Evolutionary conservation across 805 yeast genomes (phyloP).

Genomic region (Suhomyces vadensis): DNA sequence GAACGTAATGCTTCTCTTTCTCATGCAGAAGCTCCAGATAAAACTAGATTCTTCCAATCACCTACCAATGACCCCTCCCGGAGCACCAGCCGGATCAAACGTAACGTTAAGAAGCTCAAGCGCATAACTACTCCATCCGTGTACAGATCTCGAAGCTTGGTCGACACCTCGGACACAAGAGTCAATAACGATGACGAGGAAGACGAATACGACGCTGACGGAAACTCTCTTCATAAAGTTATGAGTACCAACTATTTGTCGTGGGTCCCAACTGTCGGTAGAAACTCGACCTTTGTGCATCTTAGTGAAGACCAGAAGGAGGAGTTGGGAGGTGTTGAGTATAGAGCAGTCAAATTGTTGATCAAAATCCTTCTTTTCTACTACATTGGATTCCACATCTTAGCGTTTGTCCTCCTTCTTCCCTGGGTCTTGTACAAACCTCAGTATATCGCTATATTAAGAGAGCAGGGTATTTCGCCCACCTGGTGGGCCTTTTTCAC

Average conservation of each 20-base stretch:
- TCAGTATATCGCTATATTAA: conserved; percentile 45
- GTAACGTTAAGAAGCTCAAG: background rate
- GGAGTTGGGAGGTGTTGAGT: conserved; percentile 97
- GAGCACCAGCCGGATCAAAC: background rate
- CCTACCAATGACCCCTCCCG: background rate
- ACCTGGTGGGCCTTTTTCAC: conserved; percentile 95
- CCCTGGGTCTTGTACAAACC: conserved; percentile 53
- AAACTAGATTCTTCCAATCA: background rate
- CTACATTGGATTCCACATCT: conserved; percentile 73
- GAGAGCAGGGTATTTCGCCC: conserved; percentile 63
- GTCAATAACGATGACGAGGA: conserved; percentile 13
- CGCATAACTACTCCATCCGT: background rate
- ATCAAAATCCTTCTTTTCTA: conserved; percentile 64
- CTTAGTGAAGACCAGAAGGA: conserved; percentile 82
- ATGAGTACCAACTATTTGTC: conserved; percentile 73
- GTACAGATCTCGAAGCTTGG: conserved; percentile 1
- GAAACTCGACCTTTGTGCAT: conserved; percentile 89
- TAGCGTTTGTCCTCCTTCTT: conserved; percentile 52
- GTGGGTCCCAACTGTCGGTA: conserved; percentile 87
- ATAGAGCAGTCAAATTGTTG: conserved; percentile 79
- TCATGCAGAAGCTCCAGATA: background rate
- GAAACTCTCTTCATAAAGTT: conserved; percentile 14
- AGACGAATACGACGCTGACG: conserved; percentile 5
- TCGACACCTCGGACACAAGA: conserved; percentile 7
- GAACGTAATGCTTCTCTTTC: background rate